phyloP scores from a whole-genome alignment of 257 asterid genomes.

The Euphrasia confusa region DNA sequence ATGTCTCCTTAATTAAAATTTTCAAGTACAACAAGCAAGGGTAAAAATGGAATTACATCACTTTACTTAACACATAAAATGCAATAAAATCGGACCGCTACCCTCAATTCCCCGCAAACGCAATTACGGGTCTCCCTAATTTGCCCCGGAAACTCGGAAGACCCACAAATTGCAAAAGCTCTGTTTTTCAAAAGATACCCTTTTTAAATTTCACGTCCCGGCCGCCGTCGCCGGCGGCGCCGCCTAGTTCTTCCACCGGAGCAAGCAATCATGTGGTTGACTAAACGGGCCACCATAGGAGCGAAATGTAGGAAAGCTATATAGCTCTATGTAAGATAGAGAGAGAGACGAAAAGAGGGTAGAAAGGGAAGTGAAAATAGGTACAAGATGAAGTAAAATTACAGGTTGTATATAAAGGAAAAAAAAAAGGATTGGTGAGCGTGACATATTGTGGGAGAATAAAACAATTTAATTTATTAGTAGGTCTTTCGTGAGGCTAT shows the following conservation, averaged over 20 bases:
- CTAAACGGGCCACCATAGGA: conserved; percentile 1
- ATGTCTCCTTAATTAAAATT: neutral
- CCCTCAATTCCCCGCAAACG: conserved; percentile 48
- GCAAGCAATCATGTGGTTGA: conserved; percentile 4
- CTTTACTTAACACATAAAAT: neutral
- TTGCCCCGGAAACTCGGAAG: conserved; percentile 31
- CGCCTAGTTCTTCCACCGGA: conserved; percentile 16
- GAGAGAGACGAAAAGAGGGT: neutral
- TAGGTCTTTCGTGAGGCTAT: neutral
- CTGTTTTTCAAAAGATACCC: neutral
- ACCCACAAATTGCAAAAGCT: conserved; percentile 34
- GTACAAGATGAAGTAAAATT: conserved; percentile 22
- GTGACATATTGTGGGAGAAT: conserved; percentile 2
- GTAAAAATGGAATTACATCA: conserved; percentile 20
- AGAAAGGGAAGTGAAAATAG: conserved; percentile 4
- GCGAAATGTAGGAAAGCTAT: neutral
- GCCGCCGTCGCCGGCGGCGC: conserved; percentile 8
- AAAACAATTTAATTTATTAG: neutral
- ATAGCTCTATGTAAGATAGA: neutral
- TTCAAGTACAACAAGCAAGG: neutral
- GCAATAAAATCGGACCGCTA: conserved; percentile 38
- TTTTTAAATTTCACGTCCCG: conserved; percentile 2
- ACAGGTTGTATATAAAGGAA: conserved; percentile 26
- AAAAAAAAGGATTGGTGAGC: neutral
- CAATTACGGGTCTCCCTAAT: conserved; percentile 35